Percentiles rank a stretch among this genome's conserved stretches.
These are phyloP conservation scores for rapeseed (Brassica napus) DNA, from an alignment of 345 rosid genomes.

Conservation along the genomic window Da-Ae NC_063451.1:37168501-37169000, in stretches of 20 bases:
- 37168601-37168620: slow-evolving; percentile 69
- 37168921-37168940: not conserved
- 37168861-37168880: not conserved
- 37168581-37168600: slow-evolving; percentile 40
- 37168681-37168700: slow-evolving; percentile 65
- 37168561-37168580: slow-evolving; percentile 29
- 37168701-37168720: slow-evolving; percentile 59
- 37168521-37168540: slow-evolving; percentile 8
- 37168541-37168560: not conserved
- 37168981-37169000: not conserved
- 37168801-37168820: not conserved
- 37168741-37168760: not conserved
- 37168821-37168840: not conserved
- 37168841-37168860: not conserved
- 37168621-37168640: slow-evolving; percentile 52
- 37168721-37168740: not conserved
- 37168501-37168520: slow-evolving; percentile 60
- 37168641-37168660: slow-evolving; percentile 46
- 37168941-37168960: too few species aligned
- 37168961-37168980: too few species aligned
- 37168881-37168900: not conserved
- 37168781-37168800: not conserved
- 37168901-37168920: not conserved
- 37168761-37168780: not conserved
- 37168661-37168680: slow-evolving; percentile 60